A percentile compares a stretch with the other conserved stretches of the same genome.
These are phyloP conservation scores for Posidonia oceanica DNA, from an alignment of 116 monocot genomes.

Conservation along the genomic window DNA sequence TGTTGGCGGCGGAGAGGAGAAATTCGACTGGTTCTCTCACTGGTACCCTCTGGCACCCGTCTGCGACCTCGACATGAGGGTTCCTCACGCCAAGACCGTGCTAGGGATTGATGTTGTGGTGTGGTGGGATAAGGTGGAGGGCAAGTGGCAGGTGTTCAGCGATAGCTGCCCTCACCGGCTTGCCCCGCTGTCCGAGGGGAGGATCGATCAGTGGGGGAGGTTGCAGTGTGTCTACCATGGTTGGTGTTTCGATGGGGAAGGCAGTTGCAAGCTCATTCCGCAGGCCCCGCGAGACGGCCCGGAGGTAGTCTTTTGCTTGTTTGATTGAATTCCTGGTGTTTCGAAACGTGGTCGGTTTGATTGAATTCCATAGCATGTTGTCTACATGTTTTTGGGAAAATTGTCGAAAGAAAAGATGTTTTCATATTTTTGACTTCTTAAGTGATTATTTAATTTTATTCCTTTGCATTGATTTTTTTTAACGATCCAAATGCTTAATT, in stretches of 20 bases:
- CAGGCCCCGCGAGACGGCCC: slow-evolving; percentile 78
- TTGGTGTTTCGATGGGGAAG: slow-evolving; percentile 87
- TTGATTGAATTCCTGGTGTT: too few relatives aligned
- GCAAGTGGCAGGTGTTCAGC: slow-evolving; percentile 71
- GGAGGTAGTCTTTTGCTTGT: slow-evolving; percentile 13
- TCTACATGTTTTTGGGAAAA: neutral
- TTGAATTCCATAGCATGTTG: neutral
- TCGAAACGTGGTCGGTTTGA: too few relatives aligned
- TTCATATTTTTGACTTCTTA: neutral
- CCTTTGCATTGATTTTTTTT: neutral
- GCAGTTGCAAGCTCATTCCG: slow-evolving; percentile 67
- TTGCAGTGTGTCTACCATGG: slow-evolving; percentile 96
- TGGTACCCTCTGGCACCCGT: slow-evolving; percentile 86
- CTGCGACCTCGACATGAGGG: slow-evolving; percentile 75
- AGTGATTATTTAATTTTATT: neutral
- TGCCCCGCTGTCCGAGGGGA: slow-evolving; percentile 85
- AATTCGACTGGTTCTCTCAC: slow-evolving; percentile 74
- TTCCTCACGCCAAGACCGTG: slow-evolving; percentile 64
- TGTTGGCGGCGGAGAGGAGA: slow-evolving; percentile 9
- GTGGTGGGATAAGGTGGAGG: slow-evolving; percentile 67
- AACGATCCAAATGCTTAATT: neutral
- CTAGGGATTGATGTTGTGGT: slow-evolving; percentile 71
- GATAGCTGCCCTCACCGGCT: slow-evolving; percentile 84
- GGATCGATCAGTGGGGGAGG: slow-evolving; percentile 69
- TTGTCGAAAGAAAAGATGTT: too few relatives aligned